Evolutionary conservation across 2,329 filamentous ascomycete genomes (phyloP).

Genomic region (Penicillium sp.): DNA sequence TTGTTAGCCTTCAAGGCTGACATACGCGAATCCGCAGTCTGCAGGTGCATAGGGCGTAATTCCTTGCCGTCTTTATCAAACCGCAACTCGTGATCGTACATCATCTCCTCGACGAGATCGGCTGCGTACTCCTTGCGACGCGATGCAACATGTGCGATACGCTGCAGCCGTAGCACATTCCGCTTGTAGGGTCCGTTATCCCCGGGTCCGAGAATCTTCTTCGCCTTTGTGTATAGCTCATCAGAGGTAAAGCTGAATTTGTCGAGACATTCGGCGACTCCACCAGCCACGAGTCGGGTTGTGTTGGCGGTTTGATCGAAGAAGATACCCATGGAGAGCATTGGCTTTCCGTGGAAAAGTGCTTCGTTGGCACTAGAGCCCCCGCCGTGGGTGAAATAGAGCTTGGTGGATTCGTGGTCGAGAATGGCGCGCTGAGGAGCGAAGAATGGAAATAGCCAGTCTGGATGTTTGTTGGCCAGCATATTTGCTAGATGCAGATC

Average conservation of each 20-base stretch:
- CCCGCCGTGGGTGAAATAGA: not conserved
- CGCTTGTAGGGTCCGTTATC: slow-evolving; percentile 20
- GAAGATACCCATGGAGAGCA: not conserved
- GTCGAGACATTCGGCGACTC: not conserved
- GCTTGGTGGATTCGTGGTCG: not conserved
- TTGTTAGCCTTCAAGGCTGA: not conserved
- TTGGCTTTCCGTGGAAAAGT: not conserved
- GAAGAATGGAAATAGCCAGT: not conserved
- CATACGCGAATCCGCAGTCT: not conserved
- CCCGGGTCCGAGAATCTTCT: not conserved
- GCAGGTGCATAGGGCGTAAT: not conserved
- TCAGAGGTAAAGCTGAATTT: not conserved
- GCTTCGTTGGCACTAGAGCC: not conserved
- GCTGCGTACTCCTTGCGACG: slow-evolving; percentile 41
- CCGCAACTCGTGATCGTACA: not conserved
- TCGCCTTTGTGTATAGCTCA: not conserved
- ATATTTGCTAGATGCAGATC: not conserved
- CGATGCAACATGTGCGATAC: slow-evolving; percentile 40
- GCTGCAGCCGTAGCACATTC: slow-evolving; percentile 40
- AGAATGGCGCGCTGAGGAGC: not conserved
- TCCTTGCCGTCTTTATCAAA: not conserved
- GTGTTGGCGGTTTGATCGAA: not conserved
- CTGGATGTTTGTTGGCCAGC: not conserved
- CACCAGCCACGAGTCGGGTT: not conserved
- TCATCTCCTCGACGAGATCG: slow-evolving; percentile 44